Evolutionary conservation across 345 rosid genomes (phyloP).

Genomic region (Cardiospermum halicacabum): DNA sequence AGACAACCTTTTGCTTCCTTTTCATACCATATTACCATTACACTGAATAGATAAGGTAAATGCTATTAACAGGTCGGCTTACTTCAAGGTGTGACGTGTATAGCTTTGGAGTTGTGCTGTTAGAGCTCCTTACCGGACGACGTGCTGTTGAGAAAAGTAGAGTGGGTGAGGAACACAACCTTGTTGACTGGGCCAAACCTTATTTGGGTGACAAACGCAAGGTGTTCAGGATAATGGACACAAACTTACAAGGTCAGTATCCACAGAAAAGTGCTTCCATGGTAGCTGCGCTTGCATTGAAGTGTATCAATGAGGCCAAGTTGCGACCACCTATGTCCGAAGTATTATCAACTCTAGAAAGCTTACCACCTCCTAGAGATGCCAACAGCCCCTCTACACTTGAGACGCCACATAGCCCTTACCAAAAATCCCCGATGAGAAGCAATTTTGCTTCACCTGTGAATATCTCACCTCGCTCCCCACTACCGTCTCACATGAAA

Average conservation of each 20-base stretch:
- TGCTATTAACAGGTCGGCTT: constrained; percentile 46
- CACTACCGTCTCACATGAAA: constrained; percentile 11
- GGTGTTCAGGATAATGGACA: constrained; percentile 68
- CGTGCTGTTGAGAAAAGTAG: constrained; percentile 45
- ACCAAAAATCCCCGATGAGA: constrained; percentile 9
- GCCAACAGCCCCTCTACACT: constrained; percentile 5
- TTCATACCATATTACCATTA: background rate
- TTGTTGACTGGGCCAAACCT: constrained; percentile 77
- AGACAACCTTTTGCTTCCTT: background rate
- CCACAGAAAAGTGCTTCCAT: constrained; percentile 53
- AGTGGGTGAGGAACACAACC: constrained; percentile 50
- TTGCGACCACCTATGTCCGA: constrained; percentile 61
- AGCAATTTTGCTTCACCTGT: constrained; percentile 11
- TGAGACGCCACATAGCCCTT: constrained; percentile 7
- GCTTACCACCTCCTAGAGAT: constrained; percentile 22
- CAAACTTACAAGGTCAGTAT: constrained; percentile 65
- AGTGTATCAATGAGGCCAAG: constrained; percentile 58
- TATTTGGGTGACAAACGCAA: constrained; percentile 55
- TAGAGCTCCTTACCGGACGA: constrained; percentile 61
- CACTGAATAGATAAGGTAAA: background rate
- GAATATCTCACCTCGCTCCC: constrained; percentile 15
- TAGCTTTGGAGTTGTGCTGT: constrained; percentile 69
- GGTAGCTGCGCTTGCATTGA: constrained; percentile 52
- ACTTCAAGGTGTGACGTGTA: constrained; percentile 65
- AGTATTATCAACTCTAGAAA: constrained; percentile 42